These are phyloP conservation scores for Candida rishiriensis DNA, from an alignment of 805 yeast genomes.

Conservation along the genomic window DNA sequence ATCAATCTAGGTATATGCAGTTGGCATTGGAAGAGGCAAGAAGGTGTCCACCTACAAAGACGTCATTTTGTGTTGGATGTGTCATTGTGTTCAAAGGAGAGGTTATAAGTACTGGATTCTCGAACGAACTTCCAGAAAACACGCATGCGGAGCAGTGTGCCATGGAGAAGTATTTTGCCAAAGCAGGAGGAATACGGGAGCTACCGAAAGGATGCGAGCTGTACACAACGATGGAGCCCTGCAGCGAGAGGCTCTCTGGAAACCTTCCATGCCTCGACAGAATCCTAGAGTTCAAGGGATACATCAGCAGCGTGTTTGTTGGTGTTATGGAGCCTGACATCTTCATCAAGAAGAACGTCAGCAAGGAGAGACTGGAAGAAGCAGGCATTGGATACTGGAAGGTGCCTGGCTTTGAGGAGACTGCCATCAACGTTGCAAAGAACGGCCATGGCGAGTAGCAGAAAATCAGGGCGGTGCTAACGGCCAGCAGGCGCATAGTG, in stretches of 20 bases:
- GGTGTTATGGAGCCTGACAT: conserved; percentile 90
- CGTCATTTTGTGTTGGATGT: conserved; percentile 95
- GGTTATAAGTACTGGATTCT: conserved; percentile 76
- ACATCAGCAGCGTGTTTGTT: conserved; percentile 73
- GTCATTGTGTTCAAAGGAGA: conserved; percentile 63
- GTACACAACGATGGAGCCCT: conserved; percentile 97
- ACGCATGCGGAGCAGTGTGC: conserved; percentile 99
- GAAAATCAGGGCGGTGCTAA: not conserved
- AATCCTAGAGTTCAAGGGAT: conserved; percentile 45
- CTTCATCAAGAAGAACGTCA: conserved; percentile 75
- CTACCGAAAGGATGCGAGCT: conserved; percentile 76
- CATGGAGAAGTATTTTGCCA: conserved; percentile 59
- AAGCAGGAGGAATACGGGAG: conserved; percentile 25
- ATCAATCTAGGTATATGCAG: conserved; percentile 61
- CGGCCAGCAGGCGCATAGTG: not conserved
- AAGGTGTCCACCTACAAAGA: conserved; percentile 73
- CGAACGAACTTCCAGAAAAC: conserved; percentile 89
- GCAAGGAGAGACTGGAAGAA: conserved; percentile 48
- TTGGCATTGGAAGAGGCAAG: conserved; percentile 73
- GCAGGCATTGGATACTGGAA: conserved; percentile 68
- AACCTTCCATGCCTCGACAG: conserved; percentile 85
- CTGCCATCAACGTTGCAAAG: conserved; percentile 63
- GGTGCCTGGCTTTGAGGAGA: conserved; percentile 77
- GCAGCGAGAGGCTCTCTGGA: conserved; percentile 84
- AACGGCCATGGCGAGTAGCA: conserved; percentile 57